These are phyloP conservation scores for Powellomyces hirtus DNA, from an alignment of 192 early-diverging fungal species.

Conservation along the genomic window DNA sequence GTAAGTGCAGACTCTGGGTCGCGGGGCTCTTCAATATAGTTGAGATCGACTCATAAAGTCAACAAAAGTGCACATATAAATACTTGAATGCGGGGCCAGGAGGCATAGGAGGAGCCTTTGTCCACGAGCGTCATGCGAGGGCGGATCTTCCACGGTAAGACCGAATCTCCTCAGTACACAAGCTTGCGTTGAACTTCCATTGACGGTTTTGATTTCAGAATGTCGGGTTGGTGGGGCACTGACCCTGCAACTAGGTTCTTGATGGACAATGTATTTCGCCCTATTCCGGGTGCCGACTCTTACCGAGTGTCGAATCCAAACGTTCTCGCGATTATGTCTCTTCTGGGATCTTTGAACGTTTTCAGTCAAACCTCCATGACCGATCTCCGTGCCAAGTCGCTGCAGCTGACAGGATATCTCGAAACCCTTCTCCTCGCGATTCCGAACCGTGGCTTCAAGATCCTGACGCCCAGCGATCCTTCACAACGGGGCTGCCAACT, in stretches of 20 bases:
- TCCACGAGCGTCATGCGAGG: conserved; percentile 79
- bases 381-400: conserved; percentile 71
- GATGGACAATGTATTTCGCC: conserved; percentile 81
- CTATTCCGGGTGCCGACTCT: conserved; percentile 75
- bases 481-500: conserved; percentile 84
- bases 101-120: conserved; percentile 87
- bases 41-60: neutral
- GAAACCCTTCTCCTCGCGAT: conserved; percentile 65
- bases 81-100: conserved; percentile 98
- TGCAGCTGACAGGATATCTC: conserved; percentile 80
- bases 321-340: conserved; percentile 67
- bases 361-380: conserved; percentile 72
- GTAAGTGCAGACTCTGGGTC: conserved; percentile 3
- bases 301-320: conserved; percentile 89
- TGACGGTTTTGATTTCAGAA: too few species aligned
- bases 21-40: neutral
- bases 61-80: conserved; percentile 86
- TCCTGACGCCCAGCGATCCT: conserved; percentile 79
- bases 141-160: conserved; percentile 54
- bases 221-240: conserved; percentile 91
- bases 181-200: too few species aligned
- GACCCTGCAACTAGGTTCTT: conserved; percentile 79
- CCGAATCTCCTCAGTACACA: too few species aligned
- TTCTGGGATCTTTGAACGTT: conserved; percentile 78
- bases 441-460: conserved; percentile 42